These are phyloP conservation scores for Macrophomina pseudophaseolina DNA, from an alignment of 2,329 filamentous ascomycete species.

Conservation along the genomic window DNA sequence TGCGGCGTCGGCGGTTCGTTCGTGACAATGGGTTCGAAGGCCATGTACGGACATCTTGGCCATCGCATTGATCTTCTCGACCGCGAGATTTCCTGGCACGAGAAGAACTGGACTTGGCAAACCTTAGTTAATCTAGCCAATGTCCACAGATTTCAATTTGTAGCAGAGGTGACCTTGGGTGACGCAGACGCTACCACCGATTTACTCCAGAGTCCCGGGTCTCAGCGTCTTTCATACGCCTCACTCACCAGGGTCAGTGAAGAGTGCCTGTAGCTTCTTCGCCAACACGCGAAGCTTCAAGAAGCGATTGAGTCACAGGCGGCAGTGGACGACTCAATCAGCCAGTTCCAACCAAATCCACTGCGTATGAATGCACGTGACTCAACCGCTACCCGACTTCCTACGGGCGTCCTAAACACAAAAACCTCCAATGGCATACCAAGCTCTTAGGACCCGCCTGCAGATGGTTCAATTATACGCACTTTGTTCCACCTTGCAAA, in stretches of 20 bases:
- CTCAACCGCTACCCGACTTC: too few relatives aligned
- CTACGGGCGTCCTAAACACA: too few relatives aligned
- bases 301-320: too few relatives aligned
- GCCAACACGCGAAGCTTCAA: neutral
- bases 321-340: too few relatives aligned
- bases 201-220: neutral
- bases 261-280: slow-evolving; percentile 4
- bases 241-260: slow-evolving; percentile 18
- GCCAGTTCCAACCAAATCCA: too few relatives aligned
- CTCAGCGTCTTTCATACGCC: neutral
- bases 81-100: neutral
- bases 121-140: neutral
- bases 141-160: slow-evolving; percentile 1
- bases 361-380: too few relatives aligned
- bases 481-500: slow-evolving; percentile 27
- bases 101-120: neutral
- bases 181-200: slow-evolving; percentile 24
- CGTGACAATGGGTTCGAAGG: neutral
- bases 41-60: neutral
- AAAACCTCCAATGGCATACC: neutral
- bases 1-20: neutral
- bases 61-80: slow-evolving; percentile 6
- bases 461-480: slow-evolving; percentile 8
- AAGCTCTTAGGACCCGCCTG: slow-evolving; percentile 1
- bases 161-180: neutral